These are phyloP conservation scores for Pyrrhoderma lamaoense DNA, from an alignment of 1,284 basidiomycete genomes.

Conservation along the genomic window DNA sequence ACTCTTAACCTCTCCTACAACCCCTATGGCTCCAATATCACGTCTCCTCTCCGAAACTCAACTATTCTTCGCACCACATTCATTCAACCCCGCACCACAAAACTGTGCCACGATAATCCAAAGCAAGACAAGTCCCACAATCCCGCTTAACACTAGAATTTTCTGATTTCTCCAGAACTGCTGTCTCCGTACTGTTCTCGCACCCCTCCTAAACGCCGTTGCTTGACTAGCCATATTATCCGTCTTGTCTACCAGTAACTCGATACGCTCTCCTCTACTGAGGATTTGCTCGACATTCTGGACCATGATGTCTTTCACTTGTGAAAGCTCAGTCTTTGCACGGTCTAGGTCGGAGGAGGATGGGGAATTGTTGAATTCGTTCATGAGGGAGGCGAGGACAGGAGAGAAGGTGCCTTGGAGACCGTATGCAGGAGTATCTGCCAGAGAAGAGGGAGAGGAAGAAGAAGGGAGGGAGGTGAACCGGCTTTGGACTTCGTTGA, in stretches of 20 bases:
- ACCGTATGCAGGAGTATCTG: conserved; percentile 46
- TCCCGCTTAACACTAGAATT: conserved; percentile 60
- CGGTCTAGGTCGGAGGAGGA: conserved; percentile 89
- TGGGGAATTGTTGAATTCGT: conserved; percentile 76
- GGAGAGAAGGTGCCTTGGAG: conserved; percentile 67
- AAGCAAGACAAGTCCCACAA: conserved; percentile 68
- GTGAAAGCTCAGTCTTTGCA: conserved; percentile 85
- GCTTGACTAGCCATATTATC: conserved; percentile 94
- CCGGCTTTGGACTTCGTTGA: conserved; percentile 78
- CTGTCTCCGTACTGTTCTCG: conserved; percentile 77
- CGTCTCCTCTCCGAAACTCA: not conserved
- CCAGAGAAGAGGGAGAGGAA: conserved; percentile 33
- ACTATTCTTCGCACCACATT: conserved; percentile 63
- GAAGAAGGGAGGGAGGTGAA: conserved; percentile 54
- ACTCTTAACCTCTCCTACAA: too few species aligned
- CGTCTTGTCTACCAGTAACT: conserved; percentile 95
- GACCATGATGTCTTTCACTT: conserved; percentile 97
- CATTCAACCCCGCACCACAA: conserved; percentile 75
- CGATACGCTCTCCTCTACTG: conserved; percentile 89
- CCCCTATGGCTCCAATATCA: too few species aligned
- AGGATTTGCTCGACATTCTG: conserved; percentile 95
- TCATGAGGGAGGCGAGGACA: conserved; percentile 65
- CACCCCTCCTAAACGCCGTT: conserved; percentile 90
- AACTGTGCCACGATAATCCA: conserved; percentile 82
- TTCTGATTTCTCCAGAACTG: conserved; percentile 97